A percentile compares a stretch with the other conserved stretches of the same genome.
These are phyloP conservation scores for Barnettozyma botsteinii DNA, from an alignment of 805 yeast species.

Conservation along the genomic window DNA sequence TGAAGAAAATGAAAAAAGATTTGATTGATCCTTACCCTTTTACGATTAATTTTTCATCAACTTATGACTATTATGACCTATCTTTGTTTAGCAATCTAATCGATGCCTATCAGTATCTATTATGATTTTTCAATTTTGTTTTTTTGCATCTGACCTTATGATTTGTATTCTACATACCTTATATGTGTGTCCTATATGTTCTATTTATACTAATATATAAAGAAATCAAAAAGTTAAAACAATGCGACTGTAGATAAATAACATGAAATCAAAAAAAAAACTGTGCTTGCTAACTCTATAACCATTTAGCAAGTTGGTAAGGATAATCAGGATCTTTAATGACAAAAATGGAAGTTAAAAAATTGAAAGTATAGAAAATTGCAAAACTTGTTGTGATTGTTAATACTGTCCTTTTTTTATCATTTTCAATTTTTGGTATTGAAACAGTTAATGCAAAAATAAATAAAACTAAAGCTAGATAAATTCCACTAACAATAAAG, in stretches of 20 bases:
- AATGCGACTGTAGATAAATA: too few species aligned
- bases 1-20: conserved; percentile 53
- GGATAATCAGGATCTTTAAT: conserved; percentile 19
- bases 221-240: not conserved
- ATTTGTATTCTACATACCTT: too few species aligned
- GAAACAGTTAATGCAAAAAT: conserved; percentile 35
- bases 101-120: too few species aligned
- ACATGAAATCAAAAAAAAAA: too few species aligned
- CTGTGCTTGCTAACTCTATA: too few species aligned
- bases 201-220: not conserved
- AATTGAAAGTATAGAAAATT: conserved; percentile 18
- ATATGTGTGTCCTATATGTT: too few species aligned
- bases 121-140: not conserved
- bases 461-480: conserved; percentile 39
- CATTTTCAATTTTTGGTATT: conserved; percentile 27
- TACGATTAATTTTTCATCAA: too few species aligned
- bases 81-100: too few species aligned
- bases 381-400: conserved; percentile 11
- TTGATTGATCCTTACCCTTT: conserved; percentile 9
- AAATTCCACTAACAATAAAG: conserved; percentile 44
- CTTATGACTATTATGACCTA: not conserved
- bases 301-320: conserved; percentile 20
- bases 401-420: conserved; percentile 5
- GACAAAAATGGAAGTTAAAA: conserved; percentile 16
- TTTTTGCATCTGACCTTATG: not conserved